Base-by-base conservation (phyloP, 176 grass and related monocot genomes). In the Triticum dicoccoides region DNA sequence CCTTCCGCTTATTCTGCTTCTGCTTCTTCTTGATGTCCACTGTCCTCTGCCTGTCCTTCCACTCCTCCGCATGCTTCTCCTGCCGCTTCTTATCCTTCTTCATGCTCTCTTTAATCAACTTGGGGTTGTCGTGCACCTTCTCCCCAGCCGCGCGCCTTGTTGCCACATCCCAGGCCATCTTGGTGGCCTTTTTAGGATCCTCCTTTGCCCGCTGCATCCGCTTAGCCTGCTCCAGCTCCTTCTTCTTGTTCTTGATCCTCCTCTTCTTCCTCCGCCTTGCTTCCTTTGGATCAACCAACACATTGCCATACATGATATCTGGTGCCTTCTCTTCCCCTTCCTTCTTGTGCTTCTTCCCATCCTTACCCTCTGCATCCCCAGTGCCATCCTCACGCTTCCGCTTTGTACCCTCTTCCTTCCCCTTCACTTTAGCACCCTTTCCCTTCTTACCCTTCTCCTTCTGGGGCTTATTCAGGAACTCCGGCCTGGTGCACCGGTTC, bases 101-200 rank as follows among this genome's bases (percentile, higher is more conserved):
- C 37, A 96, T 86, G 76, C 97, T 96, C 76, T 91, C 83, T 74
- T 89, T 96, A 73, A 99, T 87, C 82, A 96, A 79, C 86, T 91
- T 99, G 0, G 92, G 87, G 58, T 99, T 91, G 65, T 99, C 97
- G 21, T 99, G 97, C 52, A 98, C 97, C 87, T 96, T 98, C 74
- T 92, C 90, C 52, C 94, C 92, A 18, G 97, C 90, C 25, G 94
- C 90, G 14, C 91, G 88, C 54, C 90, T 94, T 34, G 85, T 95
- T 1, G 90, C 92, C 0, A 81, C 45, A 87, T 98, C 95, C 97
- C 97, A 99, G 1, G 97, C 93, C 23, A 91, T 66, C 51, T 85
- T 86, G 66, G 69, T 73, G 17, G 90, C 94, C 75, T 91, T 99
- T 41, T 87, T 86, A 6, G 92, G 97, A 87, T 99, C 92, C 17